Base-by-base conservation (phyloP, 768 basidiomycete genomes). In the Lactarius hengduanensis region DNA sequence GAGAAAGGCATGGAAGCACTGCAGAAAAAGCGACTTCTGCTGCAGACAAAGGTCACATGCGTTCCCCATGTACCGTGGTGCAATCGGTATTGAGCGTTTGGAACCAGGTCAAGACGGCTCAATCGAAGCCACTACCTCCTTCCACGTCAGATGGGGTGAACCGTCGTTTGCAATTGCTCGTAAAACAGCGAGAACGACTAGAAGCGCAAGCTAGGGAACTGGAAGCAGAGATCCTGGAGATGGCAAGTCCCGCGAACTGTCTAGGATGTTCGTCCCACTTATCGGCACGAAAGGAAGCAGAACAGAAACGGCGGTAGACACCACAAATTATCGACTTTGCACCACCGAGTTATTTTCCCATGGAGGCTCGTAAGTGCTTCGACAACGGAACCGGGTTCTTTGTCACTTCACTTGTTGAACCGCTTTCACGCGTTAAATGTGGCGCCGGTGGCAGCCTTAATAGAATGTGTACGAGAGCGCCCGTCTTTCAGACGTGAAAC, bases 1-100 rank as follows among this genome's bases (percentile, higher is more conserved):
- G 87, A 91, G 72, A 85, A 84, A 71, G 90, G 90, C 1, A 75
- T 92, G 40, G 80, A 82, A 34, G 73, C 78, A 10, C 75, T 93
- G 62, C 77, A 81, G 69, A 89, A 88, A 78, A 85, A 84, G 72
- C 87, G 89, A 69, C 80, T 77, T 57, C 72, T 81, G 57, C 76
- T 91, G 50, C 83, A 87, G 72, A 80, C 82, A 26, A 91, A 91
- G 81, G 91, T 90, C 15, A 16, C 38, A 40, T 11, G 38, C 38
- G 38, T 41, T 10, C 75, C 38, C 28, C 10, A 50, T 40, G 18
- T 18, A 22, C 8, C 26, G 40, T 53, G n/a, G 26, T 10, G 30
- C 28, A 7, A 26, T 32, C 43, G 6, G 38, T 32, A n/a, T 34
- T 22, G 13, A 53, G 32, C 11, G 11, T 47, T 28, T 22, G 22